These are phyloP conservation scores for Polyplosphaeria fusca DNA, from an alignment of 495 filamentous ascomycete genomes.

Conservation along the genomic window DNA sequence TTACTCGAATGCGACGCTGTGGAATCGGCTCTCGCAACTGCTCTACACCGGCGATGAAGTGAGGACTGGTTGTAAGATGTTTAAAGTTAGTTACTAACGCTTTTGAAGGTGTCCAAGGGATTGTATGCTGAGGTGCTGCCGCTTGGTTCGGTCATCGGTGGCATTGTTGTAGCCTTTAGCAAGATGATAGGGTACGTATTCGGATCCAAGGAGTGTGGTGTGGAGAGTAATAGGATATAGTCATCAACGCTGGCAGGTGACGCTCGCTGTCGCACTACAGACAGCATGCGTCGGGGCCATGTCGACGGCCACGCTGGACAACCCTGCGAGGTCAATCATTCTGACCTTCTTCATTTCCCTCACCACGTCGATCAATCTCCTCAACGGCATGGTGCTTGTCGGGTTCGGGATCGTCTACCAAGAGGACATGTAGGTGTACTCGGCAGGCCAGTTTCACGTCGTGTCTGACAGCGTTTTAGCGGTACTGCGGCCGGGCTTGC, in stretches of 20 bases:
- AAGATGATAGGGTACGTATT: slow-evolving; percentile 26
- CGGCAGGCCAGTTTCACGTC: too few relatives aligned
- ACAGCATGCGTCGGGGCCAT: slow-evolving; percentile 26
- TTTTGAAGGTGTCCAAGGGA: slow-evolving; percentile 31
- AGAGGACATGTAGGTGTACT: slow-evolving; percentile 29
- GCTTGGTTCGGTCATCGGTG: slow-evolving; percentile 27
- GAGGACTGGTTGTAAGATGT: too few relatives aligned
- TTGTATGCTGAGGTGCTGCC: slow-evolving; percentile 29
- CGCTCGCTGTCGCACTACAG: slow-evolving; percentile 16
- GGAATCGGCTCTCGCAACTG: slow-evolving; percentile 28
- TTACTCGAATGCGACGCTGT: slow-evolving; percentile 30
- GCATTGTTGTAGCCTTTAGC: slow-evolving; percentile 21
- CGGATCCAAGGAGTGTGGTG: too few relatives aligned
- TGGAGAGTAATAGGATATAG: too few relatives aligned
- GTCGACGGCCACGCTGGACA: slow-evolving; percentile 24
- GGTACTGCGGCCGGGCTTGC: slow-evolving; percentile 26
- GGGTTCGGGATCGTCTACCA: slow-evolving; percentile 32
- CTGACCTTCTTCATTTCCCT: slow-evolving; percentile 26
- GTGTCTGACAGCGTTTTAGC: slow-evolving; percentile 1
- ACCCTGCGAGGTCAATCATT: slow-evolving; percentile 24
- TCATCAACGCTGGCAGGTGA: slow-evolving; percentile 25
- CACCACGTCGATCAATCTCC: slow-evolving; percentile 21
- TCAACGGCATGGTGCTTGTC: slow-evolving; percentile 28
- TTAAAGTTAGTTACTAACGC: too few relatives aligned
- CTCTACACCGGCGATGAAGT: slow-evolving; percentile 28